Evolutionary conservation across 2,329 filamentous ascomycete genomes (phyloP).

Genomic region (Epichloe hybrida): DNA sequence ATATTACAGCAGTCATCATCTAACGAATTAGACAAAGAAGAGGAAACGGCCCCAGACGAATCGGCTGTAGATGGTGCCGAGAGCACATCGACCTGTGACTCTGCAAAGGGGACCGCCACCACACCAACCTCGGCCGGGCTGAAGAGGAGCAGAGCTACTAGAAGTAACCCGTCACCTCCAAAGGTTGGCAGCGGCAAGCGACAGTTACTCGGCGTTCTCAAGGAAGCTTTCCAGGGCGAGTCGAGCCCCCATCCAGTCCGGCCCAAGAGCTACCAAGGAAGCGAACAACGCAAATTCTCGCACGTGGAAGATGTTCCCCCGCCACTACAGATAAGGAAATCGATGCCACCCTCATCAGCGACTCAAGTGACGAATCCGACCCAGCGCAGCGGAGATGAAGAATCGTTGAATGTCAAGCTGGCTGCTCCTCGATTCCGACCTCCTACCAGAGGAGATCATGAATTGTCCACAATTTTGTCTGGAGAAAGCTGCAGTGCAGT

Average conservation of each 20-base stretch:
- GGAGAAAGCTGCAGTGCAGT: conserved; percentile 32
- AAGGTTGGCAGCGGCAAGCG: conserved; percentile 31
- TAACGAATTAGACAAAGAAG: background rate
- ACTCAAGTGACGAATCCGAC: background rate
- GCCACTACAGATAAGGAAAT: conserved; percentile 3
- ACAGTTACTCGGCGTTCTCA: conserved; percentile 43
- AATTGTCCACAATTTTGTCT: conserved; percentile 44
- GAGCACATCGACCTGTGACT: conserved; percentile 11
- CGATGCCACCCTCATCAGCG: background rate
- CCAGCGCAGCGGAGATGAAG: background rate
- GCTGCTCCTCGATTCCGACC: conserved; percentile 25
- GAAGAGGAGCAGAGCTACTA: conserved; percentile 43
- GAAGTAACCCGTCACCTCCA: conserved; percentile 32
- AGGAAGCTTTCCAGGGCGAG: conserved; percentile 50
- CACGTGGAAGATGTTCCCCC: conserved; percentile 12
- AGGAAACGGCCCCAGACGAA: conserved; percentile 4
- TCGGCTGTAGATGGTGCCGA: background rate
- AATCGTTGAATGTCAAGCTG: conserved; percentile 11
- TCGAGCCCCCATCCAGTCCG: conserved; percentile 34
- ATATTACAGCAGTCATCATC: background rate
- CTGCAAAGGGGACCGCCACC: conserved; percentile 15
- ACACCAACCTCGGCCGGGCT: conserved; percentile 27
- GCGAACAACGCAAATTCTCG: conserved; percentile 25
- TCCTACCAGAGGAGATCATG: conserved; percentile 41
- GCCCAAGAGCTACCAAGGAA: conserved; percentile 35